Evolutionary conservation across 1,284 basidiomycete species (phyloP).

Genomic region (Mycosarcoma maydis): DNA sequence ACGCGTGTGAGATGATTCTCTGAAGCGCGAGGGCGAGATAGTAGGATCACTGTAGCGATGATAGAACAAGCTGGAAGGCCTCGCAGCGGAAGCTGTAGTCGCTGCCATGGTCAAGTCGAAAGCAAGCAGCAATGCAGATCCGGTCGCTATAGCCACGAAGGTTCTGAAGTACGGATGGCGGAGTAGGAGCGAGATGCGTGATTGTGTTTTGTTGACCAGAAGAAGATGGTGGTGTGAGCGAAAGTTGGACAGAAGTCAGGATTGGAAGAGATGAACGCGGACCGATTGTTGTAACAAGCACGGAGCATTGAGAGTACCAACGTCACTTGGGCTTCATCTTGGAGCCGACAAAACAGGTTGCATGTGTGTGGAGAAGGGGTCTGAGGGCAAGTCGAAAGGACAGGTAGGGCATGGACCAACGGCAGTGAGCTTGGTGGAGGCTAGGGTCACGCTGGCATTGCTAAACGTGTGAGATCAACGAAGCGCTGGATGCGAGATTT

Average conservation of each 20-base stretch:
- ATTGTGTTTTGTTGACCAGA: too few species aligned
- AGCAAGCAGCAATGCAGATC: too few species aligned
- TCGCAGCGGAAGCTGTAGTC: slow-evolving; percentile 12
- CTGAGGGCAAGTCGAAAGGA: too few species aligned
- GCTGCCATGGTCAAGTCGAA: slow-evolving; percentile 13
- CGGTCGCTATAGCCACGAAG: too few species aligned
- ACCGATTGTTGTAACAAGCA: too few species aligned
- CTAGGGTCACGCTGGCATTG: too few species aligned
- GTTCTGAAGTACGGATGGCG: too few species aligned
- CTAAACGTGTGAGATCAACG: neutral
- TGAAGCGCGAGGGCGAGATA: slow-evolving; percentile 11
- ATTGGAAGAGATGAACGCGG: too few species aligned
- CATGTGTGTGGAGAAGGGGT: slow-evolving; percentile 5
- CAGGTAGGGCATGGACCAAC: neutral
- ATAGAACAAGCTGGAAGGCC: slow-evolving; percentile 9
- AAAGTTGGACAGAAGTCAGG: too few species aligned
- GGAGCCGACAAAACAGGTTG: neutral
- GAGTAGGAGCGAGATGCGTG: too few species aligned
- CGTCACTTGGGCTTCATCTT: slow-evolving; percentile 9
- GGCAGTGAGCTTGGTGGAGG: too few species aligned
- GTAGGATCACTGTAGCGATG: slow-evolving; percentile 19
- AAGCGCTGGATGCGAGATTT: neutral
- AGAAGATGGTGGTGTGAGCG: neutral
- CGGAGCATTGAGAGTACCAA: neutral
- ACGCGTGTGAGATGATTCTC: slow-evolving; percentile 6